Evolutionary conservation across 2,329 filamentous ascomycete genomes (phyloP).

Genomic region (Fusarium torreyae): DNA sequence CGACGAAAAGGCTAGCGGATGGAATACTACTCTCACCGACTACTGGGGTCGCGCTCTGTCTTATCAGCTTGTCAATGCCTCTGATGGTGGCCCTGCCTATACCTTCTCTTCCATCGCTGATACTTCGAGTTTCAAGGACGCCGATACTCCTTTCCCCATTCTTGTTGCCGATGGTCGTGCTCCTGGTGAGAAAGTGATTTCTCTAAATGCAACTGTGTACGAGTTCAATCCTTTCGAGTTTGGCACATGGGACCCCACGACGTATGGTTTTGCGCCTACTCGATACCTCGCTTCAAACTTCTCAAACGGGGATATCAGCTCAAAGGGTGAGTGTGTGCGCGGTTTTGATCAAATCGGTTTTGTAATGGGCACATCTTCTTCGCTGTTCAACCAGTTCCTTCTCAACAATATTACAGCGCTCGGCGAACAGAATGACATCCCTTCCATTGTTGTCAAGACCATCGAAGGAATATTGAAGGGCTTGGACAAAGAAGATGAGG

Average conservation of each 20-base stretch:
- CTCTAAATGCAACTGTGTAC: slow-evolving; percentile 73
- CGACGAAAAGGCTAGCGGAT: slow-evolving; percentile 58
- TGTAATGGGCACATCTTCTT: slow-evolving; percentile 85
- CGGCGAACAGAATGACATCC: slow-evolving; percentile 66
- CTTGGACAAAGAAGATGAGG: slow-evolving; percentile 73
- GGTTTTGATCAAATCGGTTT: slow-evolving; percentile 87
- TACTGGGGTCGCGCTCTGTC: slow-evolving; percentile 89
- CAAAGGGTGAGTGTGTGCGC: slow-evolving; percentile 63
- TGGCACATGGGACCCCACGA: slow-evolving; percentile 74
- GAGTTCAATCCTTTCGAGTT: slow-evolving; percentile 78
- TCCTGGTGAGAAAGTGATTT: slow-evolving; percentile 60
- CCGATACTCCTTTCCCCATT: slow-evolving; percentile 64
- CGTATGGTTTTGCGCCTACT: slow-evolving; percentile 72
- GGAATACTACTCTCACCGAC: slow-evolving; percentile 81
- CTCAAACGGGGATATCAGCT: slow-evolving; percentile 61
- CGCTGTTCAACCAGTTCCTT: slow-evolving; percentile 80
- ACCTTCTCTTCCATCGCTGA: slow-evolving; percentile 82
- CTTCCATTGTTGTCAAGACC: slow-evolving; percentile 59
- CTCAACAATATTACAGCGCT: slow-evolving; percentile 64
- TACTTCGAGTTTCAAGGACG: slow-evolving; percentile 60
- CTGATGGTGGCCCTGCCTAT: slow-evolving; percentile 79
- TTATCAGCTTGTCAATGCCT: slow-evolving; percentile 85
- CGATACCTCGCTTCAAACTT: slow-evolving; percentile 74
- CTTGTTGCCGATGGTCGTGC: slow-evolving; percentile 65
- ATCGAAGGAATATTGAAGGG: slow-evolving; percentile 65